A percentile compares a stretch with the other conserved stretches of the same genome.
phyloP scores from a whole-genome alignment of 176 grass and related monocot genomes.

The Eleusine indica region DNA sequence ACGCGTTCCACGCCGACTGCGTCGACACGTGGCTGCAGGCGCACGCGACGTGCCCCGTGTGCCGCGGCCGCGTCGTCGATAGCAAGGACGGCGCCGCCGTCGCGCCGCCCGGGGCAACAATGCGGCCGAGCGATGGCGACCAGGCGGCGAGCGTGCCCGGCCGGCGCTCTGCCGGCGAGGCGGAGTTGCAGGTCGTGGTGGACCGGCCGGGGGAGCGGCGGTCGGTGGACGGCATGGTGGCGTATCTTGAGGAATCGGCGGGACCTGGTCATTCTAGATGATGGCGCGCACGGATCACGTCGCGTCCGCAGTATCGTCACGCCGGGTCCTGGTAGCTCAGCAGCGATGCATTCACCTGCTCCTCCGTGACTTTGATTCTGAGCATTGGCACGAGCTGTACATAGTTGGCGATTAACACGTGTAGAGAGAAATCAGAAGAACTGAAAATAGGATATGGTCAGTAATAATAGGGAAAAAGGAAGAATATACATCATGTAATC shows the following conservation, averaged over 20 bases:
- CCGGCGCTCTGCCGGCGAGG: slow-evolving; percentile 14
- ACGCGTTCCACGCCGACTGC: slow-evolving; percentile 57
- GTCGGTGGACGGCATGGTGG: slow-evolving; percentile 22
- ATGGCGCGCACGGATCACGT: background rate
- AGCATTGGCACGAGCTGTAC: background rate
- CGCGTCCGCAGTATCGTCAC: background rate
- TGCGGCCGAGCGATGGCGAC: too few relatives aligned
- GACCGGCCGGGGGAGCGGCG: slow-evolving; percentile 7
- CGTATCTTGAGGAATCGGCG: slow-evolving; percentile 15
- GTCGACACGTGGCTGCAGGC: slow-evolving; percentile 51
- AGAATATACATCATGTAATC: background rate
- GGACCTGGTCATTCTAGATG: background rate
- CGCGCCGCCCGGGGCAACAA: too few relatives aligned
- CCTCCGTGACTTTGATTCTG: background rate
- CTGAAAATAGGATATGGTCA: background rate
- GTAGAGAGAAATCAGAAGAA: too few relatives aligned
- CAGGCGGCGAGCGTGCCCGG: background rate
- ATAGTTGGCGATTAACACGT: background rate
- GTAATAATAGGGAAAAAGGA: background rate
- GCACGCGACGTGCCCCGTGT: slow-evolving; percentile 50
- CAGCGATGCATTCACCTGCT: background rate
- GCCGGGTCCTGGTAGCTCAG: background rate
- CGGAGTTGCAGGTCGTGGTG: slow-evolving; percentile 35
- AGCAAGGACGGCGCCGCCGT: background rate
- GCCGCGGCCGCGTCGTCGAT: slow-evolving; percentile 27